A percentile compares a stretch with the other conserved stretches of the same genome.
These are phyloP conservation scores for Pythium chondricola DNA, from an alignment of 352 stramenopile genomes.

Conservation along the genomic window DNA sequence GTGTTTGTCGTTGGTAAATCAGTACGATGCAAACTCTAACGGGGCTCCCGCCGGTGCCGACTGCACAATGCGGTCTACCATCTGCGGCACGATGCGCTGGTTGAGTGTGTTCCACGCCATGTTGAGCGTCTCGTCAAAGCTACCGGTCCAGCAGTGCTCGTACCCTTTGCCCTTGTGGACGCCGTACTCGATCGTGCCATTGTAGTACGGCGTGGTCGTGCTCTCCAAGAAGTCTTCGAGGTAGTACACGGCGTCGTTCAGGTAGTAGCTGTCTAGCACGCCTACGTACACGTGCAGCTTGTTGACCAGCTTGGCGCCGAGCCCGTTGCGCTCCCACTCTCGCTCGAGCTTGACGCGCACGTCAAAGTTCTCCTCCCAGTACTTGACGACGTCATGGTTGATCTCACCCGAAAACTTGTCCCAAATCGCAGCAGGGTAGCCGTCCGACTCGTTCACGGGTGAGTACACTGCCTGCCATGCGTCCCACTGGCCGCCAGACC, in stretches of 20 bases:
- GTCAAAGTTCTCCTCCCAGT: conserved; percentile 67
- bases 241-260: conserved; percentile 67
- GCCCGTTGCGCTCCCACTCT: conserved; percentile 41
- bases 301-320: conserved; percentile 64
- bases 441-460: conserved; percentile 49
- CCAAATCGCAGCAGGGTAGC: conserved; percentile 54
- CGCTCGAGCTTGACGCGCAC: conserved; percentile 61
- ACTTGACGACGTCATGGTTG: conserved; percentile 42
- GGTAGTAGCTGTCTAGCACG: conserved; percentile 71
- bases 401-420: conserved; percentile 66
- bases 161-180: conserved; percentile 58
- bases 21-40: conserved; percentile 51
- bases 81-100: conserved; percentile 60
- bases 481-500: conserved; percentile 68
- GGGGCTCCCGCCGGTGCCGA: conserved; percentile 36
- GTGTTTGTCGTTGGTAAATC: no score
- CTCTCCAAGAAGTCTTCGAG: conserved; percentile 60
- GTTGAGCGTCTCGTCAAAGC: conserved; percentile 59
- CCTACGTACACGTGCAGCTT: conserved; percentile 73
- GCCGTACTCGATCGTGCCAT: conserved; percentile 66
- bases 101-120: conserved; percentile 72
- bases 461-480: conserved; percentile 72
- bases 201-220: conserved; percentile 61
- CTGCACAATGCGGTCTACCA: conserved; percentile 53
- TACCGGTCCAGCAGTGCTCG: conserved; percentile 75